phyloP scores from a whole-genome alignment of 441 rosid genomes.

The Jatropha multifida region DNA sequence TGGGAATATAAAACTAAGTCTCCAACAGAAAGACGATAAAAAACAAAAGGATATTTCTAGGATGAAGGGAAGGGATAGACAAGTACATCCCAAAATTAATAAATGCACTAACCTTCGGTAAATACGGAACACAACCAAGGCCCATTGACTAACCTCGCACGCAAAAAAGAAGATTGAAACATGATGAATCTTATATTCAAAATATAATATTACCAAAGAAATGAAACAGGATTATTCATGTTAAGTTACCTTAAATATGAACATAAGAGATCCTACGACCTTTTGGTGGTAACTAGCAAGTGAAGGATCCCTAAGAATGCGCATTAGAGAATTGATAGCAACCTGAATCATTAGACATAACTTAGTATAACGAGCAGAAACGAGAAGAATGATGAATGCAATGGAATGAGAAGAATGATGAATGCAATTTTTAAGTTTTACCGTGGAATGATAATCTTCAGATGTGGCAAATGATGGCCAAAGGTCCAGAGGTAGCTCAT shows the following conservation, averaged over 20 bases:
- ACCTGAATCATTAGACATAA: constrained; percentile 53
- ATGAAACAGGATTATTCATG: neutral
- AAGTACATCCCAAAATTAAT: constrained; percentile 20
- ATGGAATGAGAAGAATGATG: constrained; percentile 21
- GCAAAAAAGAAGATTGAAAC: constrained; percentile 9
- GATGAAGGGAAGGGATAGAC: neutral
- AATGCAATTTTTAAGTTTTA: constrained; percentile 34
- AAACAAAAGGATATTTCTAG: neutral
- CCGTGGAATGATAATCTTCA: constrained; percentile 97
- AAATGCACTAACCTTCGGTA: constrained; percentile 81
- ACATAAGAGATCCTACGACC: constrained; percentile 98
- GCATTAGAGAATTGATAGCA: constrained; percentile 97
- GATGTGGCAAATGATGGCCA: constrained; percentile 97
- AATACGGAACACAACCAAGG: constrained; percentile 96
- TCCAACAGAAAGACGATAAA: neutral
- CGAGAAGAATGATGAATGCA: constrained; percentile 23
- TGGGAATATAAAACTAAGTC: neutral
- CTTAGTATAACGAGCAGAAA: constrained; percentile 24
- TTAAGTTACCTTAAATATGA: constrained; percentile 84
- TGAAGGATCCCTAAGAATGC: constrained; percentile 98
- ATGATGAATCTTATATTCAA: constrained; percentile 2
- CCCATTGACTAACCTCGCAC: constrained; percentile 97
- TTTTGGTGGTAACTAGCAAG: constrained; percentile 98
- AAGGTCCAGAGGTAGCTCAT: constrained; percentile 89
- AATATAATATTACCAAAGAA: constrained; percentile 9